These are phyloP conservation scores for Petunia axillaris DNA, from an alignment of 257 asterid genomes.

Conservation along the genomic window DNA sequence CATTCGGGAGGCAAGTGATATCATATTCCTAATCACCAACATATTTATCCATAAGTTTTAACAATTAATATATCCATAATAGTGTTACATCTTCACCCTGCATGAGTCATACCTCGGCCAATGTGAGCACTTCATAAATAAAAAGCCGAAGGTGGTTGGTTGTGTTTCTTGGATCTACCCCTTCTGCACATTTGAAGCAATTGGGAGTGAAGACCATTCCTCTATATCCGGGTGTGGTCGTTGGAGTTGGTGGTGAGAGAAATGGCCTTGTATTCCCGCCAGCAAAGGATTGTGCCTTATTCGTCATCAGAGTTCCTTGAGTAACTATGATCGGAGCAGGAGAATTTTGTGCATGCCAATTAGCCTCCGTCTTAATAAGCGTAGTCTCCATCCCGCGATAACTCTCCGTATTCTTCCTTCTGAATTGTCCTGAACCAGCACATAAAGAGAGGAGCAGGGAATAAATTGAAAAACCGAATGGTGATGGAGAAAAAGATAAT, in stretches of 20 bases:
- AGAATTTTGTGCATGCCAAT: neutral
- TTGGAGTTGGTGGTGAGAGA: neutral
- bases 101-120: neutral
- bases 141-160: slow-evolving; percentile 1
- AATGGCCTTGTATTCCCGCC: neutral
- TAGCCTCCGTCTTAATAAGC: neutral
- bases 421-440: neutral
- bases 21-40: neutral
- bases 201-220: neutral
- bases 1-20: neutral
- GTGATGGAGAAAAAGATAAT: neutral
- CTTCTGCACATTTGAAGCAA: slow-evolving; percentile 9
- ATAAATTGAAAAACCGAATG: neutral
- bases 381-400: neutral
- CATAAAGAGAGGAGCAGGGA: neutral
- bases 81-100: neutral
- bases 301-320: slow-evolving; percentile 13
- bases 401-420: neutral
- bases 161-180: neutral
- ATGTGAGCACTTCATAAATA: neutral
- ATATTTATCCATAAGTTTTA: neutral
- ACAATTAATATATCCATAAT: neutral
- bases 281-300: neutral
- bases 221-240: neutral
- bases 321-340: neutral